Evolutionary conservation across 805 yeast species (phyloP), one percentile per base, ranked within the genome.

Genomic region (Metschnikowia proteae): DNA sequence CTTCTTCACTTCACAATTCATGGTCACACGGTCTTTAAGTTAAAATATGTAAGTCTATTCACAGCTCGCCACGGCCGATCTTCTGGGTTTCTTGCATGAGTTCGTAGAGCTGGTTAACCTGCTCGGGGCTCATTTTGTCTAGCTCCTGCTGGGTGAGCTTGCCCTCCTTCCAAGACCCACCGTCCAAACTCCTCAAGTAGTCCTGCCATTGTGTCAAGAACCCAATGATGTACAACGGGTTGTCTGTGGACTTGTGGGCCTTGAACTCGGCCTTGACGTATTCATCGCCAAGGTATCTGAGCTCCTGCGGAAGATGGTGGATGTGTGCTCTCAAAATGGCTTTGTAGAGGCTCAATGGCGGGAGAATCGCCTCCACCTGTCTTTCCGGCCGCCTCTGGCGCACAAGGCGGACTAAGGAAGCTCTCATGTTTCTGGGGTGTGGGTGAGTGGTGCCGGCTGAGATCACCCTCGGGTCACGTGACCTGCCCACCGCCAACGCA

Each of bases 171-270:
- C 78, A 74, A 6, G 55, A 53, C 0, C 73, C 75, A 3, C 72
- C 80, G 28, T 80, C 77, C 25, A 87, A 77, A 63, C 72, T 69
- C 9, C 75, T 70, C 52, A 86, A 73, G 59, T 87, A 87, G 52
- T 85, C 92, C 66, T 94, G 99, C 99, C 99, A 94, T 51, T 88
- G 84, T 1, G 96, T 82, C 52, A 94, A 74, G 59, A 94, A 94
- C 8, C 97, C 99, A 8, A 94, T 90, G 31, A 94, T 89, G 61
- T 92, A 96, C 25, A 89, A 74, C 3, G 99, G 98, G 64, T 94
- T 90, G 55, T 89, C 96, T 5, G 85, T 78, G 42, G 73, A 67
- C 51, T 82, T 79, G 68, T 94, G 99, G 5, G 91, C 84, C 59
- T 83, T 82, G 73, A 94, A 94, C 69, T 94, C 99, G 32, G 84